Evolutionary conservation across 2,329 filamentous ascomycete genomes (phyloP), one percentile per base, ranked within the genome.

Genomic region (Cladophialophora chaetospira): DNA sequence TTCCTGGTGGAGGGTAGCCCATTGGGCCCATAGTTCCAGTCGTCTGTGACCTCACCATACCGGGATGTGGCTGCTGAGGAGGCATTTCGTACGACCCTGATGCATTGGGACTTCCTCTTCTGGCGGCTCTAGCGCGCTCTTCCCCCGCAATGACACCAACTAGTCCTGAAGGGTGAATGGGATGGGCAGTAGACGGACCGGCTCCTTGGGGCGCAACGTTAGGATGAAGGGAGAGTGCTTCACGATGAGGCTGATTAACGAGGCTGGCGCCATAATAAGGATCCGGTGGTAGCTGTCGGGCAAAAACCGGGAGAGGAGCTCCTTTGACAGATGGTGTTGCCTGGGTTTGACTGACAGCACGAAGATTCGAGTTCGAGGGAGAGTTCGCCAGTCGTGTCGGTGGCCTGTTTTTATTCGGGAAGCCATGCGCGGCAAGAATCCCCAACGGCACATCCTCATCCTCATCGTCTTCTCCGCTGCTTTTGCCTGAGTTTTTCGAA

Each of bases 371-470:
- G 69, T 88, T 89, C 11, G 88, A 89, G 61, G 80, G 82, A 68
- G 84, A 83, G 55, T 77, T 82, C 62, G 76, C 81, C 23, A 90
- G 77, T 42, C 84, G 83, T 23, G 82, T 86, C 1, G 91, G 90
- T 11, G 90, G 88, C 15, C 89, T 83, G 65, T 84, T 87, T 73
- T 85, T 91, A 71, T 80, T 85, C 0, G 91, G 91, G 67, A 96
- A 96, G 2, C 91, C 91, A 70, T 96, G 91, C 1, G 91, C 91
- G 53, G 90, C 88, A 17, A 96, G 77, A 64, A 96, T 94, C 10
- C 87, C 91, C 36, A 96, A 77, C 0, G 91, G 91, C 10, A 96
- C 83, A 66, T 96, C 91, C 56, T 96, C 91, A 65, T 96, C 91
- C 55, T 92, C 89, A 33, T 91, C 87, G 3, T 74, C 72, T 55